Evolutionary conservation across 192 early-diverging fungal genomes (phyloP).

Genomic region (Tieghemiomyces parasiticus): DNA sequence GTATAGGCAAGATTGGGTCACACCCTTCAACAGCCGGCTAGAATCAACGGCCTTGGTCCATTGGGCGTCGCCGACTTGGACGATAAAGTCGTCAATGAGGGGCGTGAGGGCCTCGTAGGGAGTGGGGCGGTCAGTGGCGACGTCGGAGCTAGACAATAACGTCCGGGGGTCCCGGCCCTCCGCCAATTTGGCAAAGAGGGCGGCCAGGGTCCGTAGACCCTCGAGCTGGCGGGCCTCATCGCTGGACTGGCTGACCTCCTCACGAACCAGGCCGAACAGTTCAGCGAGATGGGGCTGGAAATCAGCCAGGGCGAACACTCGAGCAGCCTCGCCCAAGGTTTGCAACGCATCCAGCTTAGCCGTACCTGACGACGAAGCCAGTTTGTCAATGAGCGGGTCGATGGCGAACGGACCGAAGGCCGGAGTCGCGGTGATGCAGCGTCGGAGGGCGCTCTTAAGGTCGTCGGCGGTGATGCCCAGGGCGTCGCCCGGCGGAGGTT

Average conservation of each 20-base stretch:
- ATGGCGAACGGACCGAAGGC: slow-evolving; percentile 68
- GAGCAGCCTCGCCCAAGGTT: slow-evolving; percentile 60
- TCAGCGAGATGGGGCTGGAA: slow-evolving; percentile 51
- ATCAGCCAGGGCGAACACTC: slow-evolving; percentile 53
- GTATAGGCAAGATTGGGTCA: slow-evolving; percentile 28
- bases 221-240: slow-evolving; percentile 49
- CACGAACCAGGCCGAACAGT: slow-evolving; percentile 45
- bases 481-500: slow-evolving; percentile 86
- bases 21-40: slow-evolving; percentile 45
- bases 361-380: slow-evolving; percentile 63
- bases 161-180: slow-evolving; percentile 22
- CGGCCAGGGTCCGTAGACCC: slow-evolving; percentile 49
- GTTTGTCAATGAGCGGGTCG: slow-evolving; percentile 82
- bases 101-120: slow-evolving; percentile 31
- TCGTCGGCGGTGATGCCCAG: slow-evolving; percentile 89
- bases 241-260: slow-evolving; percentile 60
- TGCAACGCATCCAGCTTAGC: slow-evolving; percentile 96
- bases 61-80: slow-evolving; percentile 29
- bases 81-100: slow-evolving; percentile 36
- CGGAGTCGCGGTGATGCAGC: slow-evolving; percentile 64
- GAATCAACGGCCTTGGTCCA: slow-evolving; percentile 30
- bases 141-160: too few relatives aligned
- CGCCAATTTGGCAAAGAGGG: slow-evolving; percentile 38
- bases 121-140: slow-evolving; percentile 18
- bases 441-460: slow-evolving; percentile 63